Percentiles rank a stretch among this genome's conserved stretches.
Conservation (phyloP, 139 green algal genomes). For the Asterochloris erici region DNA sequence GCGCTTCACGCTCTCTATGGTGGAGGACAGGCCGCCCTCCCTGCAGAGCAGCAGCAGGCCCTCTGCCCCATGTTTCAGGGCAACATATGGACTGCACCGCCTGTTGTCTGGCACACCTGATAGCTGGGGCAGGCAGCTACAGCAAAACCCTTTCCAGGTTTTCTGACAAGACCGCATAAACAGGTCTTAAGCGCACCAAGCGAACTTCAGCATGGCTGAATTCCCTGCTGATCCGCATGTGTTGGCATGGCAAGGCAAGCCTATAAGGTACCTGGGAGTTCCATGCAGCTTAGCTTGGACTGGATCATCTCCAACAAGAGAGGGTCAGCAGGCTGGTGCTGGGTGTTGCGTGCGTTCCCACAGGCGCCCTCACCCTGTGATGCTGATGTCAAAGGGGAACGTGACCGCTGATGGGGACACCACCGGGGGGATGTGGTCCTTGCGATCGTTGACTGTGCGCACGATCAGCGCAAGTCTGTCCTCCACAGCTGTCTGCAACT, state of each 20-base stretch:
- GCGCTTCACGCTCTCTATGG: constrained; percentile 55
- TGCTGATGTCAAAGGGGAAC: constrained; percentile 89
- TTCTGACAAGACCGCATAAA: too few relatives aligned
- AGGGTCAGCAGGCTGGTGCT: not conserved
- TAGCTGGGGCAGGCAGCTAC: too few relatives aligned
- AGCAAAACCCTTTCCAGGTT: too few relatives aligned
- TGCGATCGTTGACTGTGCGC: constrained; percentile 71
- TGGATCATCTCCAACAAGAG: not conserved
- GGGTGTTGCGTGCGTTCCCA: not conserved
- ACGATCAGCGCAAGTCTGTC: constrained; percentile 49
- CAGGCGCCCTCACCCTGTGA: constrained; percentile 25
- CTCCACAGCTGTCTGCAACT: constrained; percentile 59
- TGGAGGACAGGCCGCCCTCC: constrained; percentile 35
- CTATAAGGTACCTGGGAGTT: too few relatives aligned
- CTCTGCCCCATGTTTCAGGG: too few relatives aligned
- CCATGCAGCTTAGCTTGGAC: too few relatives aligned
- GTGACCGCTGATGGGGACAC: constrained; percentile 57
- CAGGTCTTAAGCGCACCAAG: too few relatives aligned
- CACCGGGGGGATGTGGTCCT: constrained; percentile 89
- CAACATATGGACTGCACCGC: too few relatives aligned
- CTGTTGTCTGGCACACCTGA: too few relatives aligned
- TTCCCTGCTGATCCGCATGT: too few relatives aligned
- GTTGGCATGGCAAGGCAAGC: not conserved
- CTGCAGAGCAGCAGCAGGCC: constrained; percentile 17
- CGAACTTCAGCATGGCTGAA: too few relatives aligned